phyloP scores from a whole-genome alignment of 1,284 basidiomycete species.

The Ustilago bromivora region DNA sequence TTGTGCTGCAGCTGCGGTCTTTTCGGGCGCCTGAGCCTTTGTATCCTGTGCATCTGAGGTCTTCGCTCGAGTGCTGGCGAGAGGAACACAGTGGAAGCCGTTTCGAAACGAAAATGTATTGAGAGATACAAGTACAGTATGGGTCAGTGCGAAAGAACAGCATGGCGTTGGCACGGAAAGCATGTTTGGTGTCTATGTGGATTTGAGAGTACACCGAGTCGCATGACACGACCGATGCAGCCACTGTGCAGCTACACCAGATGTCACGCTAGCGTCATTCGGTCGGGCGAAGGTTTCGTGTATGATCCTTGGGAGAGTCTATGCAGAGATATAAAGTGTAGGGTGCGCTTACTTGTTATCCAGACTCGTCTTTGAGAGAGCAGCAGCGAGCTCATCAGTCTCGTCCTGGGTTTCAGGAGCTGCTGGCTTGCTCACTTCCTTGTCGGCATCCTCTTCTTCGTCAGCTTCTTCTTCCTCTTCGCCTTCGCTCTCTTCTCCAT shows the following conservation, averaged over 20 bases:
- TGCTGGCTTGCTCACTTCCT: constrained; percentile 15
- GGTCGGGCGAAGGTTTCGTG: neutral
- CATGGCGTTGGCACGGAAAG: neutral
- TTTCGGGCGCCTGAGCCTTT: neutral
- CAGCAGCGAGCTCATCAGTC: constrained; percentile 54
- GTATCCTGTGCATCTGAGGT: neutral
- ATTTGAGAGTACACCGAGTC: neutral
- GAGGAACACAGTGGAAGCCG: neutral
- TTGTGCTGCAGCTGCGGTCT: neutral
- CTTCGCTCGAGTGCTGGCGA: neutral
- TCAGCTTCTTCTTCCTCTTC: constrained; percentile 56
- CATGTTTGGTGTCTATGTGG: neutral
- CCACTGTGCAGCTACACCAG: constrained; percentile 1
- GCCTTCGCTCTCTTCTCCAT: constrained; percentile 65
- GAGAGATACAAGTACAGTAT: constrained; percentile 21
- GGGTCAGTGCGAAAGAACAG: constrained; percentile 15
- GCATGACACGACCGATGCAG: neutral
- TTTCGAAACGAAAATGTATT: neutral
- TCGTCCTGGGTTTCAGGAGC: constrained; percentile 25
- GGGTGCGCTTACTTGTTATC: constrained; percentile 34
- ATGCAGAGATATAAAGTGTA: neutral
- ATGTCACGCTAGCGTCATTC: neutral
- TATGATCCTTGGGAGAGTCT: neutral
- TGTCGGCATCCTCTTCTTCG: constrained; percentile 29
- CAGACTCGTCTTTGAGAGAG: constrained; percentile 45